Conservation (phyloP, 2,329 filamentous ascomycete species). For the Colletotrichum magnum region DNA sequence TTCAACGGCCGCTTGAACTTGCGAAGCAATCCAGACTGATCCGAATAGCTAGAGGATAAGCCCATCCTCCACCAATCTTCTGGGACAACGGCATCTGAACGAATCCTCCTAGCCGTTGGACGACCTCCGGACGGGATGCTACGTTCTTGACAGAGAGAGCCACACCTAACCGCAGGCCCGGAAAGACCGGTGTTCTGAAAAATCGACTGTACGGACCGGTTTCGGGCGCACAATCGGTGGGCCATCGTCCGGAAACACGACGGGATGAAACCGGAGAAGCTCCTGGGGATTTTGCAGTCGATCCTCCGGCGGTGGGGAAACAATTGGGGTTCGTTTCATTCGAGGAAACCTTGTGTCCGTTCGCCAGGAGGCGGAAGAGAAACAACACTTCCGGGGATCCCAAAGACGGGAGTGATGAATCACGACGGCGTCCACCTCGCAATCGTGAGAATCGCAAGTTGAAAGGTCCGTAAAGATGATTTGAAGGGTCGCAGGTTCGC, state of each 20-base stretch:
- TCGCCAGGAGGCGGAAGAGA: not conserved
- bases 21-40: not conserved
- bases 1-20: not conserved
- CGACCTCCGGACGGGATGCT: not conserved
- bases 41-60: not conserved
- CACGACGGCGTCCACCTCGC: not conserved
- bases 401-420: not conserved
- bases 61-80: not conserved
- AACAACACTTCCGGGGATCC: not conserved
- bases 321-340: constrained; percentile 4
- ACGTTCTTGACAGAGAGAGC: not conserved
- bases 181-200: not conserved
- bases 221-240: not conserved
- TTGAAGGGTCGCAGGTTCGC: not conserved
- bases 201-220: constrained; percentile 3
- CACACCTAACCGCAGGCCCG: not conserved
- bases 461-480: not conserved
- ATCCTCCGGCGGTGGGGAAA: constrained; percentile 12
- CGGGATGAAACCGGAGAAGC: constrained; percentile 27
- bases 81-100: not conserved
- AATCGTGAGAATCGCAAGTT: not conserved
- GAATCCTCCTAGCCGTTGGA: not conserved
- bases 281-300: constrained; percentile 13
- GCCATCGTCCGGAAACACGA: not conserved
- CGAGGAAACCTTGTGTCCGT: constrained; percentile 8